These are phyloP conservation scores for Cladosporium sp. DNA, from an alignment of 2,329 filamentous ascomycete species.

Conservation along the genomic window DNA sequence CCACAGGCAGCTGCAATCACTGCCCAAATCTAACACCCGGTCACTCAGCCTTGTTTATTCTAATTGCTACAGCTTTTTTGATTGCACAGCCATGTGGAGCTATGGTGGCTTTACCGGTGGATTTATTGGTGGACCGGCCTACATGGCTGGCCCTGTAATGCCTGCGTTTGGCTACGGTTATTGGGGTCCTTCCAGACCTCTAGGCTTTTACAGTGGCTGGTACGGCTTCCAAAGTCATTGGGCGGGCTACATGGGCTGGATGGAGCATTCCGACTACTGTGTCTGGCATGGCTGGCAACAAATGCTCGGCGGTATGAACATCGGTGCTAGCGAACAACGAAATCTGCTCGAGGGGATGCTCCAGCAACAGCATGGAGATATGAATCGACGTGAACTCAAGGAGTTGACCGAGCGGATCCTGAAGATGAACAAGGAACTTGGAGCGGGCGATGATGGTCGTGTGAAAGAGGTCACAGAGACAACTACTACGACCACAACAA, in stretches of 20 bases:
- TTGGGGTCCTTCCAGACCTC: not conserved
- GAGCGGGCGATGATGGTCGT: conserved; percentile 14
- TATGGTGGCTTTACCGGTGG: not conserved
- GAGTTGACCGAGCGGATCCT: conserved; percentile 11
- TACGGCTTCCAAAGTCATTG: not conserved
- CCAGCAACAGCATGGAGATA: not conserved
- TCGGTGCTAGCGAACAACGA: not conserved
- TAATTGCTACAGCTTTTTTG: not conserved
- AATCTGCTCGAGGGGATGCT: conserved; percentile 10
- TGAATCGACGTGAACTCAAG: not conserved
- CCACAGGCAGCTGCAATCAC: not conserved
- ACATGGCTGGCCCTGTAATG: not conserved
- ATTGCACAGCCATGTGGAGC: not conserved
- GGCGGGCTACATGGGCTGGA: conserved; percentile 13
- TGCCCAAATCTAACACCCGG: not conserved
- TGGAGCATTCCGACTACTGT: conserved; percentile 9
- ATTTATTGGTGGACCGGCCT: not conserved
- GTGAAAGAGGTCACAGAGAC: conserved; percentile 8
- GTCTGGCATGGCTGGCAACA: conserved; percentile 17
- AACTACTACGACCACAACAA: conserved; percentile 6
- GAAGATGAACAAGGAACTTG: conserved; percentile 9
- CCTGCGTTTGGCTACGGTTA: not conserved
- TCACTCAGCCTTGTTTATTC: not conserved
- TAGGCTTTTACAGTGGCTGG: conserved; percentile 11
- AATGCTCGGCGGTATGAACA: not conserved